phyloP scores from a whole-genome alignment of 805 yeast genomes.

The Saccharomycopsis fibuligera region DNA sequence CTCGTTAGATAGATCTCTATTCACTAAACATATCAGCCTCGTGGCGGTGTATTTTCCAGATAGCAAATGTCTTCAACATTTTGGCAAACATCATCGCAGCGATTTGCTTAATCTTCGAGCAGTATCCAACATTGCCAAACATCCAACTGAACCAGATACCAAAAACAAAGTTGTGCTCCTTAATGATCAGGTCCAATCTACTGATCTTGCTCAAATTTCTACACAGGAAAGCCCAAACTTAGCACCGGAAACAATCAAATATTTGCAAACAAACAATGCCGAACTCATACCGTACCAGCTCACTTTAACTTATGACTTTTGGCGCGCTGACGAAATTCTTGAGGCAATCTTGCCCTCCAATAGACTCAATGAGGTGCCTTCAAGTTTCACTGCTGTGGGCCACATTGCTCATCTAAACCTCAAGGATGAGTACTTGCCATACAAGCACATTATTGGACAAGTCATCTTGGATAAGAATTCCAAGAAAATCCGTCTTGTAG shows the following conservation, averaged over 20 bases:
- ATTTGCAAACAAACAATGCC: constrained; percentile 43
- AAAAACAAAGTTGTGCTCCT: constrained; percentile 42
- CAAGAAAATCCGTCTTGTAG: constrained; percentile 76
- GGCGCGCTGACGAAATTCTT: constrained; percentile 87
- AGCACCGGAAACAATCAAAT: constrained; percentile 34
- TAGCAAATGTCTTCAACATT: constrained; percentile 50
- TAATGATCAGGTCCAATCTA: constrained; percentile 39
- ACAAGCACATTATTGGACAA: constrained; percentile 75
- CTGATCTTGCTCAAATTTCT: constrained; percentile 31
- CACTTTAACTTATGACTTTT: constrained; percentile 62
- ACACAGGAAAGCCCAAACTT: too few relatives aligned
- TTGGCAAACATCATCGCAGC: constrained; percentile 36
- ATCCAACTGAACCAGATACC: constrained; percentile 2
- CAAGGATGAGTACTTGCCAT: constrained; percentile 78
- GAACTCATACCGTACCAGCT: constrained; percentile 47
- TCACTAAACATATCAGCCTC: constrained; percentile 49
- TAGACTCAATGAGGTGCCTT: constrained; percentile 65
- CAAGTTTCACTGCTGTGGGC: constrained; percentile 90
- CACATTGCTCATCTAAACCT: constrained; percentile 92
- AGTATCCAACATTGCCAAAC: constrained; percentile 59
- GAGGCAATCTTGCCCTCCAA: constrained; percentile 70
- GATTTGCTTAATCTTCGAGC: constrained; percentile 70
- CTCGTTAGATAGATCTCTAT: constrained; percentile 59
- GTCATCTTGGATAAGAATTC: constrained; percentile 80
- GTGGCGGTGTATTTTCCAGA: constrained; percentile 68